phyloP scores from a whole-genome alignment of 208 protist species.

The Novymonas esmeraldas region DNA sequence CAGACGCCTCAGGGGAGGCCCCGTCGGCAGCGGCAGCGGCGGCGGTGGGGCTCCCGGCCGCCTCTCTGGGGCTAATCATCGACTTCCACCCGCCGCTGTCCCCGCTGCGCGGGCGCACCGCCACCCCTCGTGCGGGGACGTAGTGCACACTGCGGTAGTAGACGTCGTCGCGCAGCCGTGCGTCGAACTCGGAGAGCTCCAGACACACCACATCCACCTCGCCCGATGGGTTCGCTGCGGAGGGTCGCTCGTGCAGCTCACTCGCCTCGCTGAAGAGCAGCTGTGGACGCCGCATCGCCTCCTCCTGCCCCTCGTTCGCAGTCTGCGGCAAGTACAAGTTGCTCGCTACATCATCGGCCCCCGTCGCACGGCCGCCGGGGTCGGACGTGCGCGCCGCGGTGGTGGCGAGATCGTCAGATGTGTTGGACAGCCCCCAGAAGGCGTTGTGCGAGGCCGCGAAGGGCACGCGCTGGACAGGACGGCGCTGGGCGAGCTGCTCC shows the following conservation, averaged over 20 bases:
- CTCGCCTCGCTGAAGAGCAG: constrained; percentile 75
- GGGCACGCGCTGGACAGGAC: constrained; percentile 59
- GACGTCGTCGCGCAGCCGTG: constrained; percentile 65
- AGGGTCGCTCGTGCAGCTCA: constrained; percentile 47
- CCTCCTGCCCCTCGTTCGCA: constrained; percentile 45
- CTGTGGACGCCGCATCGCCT: constrained; percentile 70
- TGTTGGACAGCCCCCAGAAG: constrained; percentile 70
- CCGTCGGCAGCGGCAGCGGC: neutral
- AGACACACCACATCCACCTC: constrained; percentile 71
- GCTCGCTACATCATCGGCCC: constrained; percentile 21
- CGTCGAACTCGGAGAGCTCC: constrained; percentile 84
- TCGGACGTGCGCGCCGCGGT: neutral
- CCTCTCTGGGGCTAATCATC: constrained; percentile 15
- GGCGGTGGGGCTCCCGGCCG: neutral
- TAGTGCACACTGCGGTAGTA: constrained; percentile 91
- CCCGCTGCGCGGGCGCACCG: neutral
- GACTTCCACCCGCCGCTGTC: constrained; percentile 6
- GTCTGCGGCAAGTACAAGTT: constrained; percentile 39
- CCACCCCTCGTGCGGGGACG: constrained; percentile 25
- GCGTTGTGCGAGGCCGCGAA: constrained; percentile 70
- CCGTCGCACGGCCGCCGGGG: constrained; percentile 4
- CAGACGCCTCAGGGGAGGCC: too few species aligned
- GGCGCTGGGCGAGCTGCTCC: constrained; percentile 45
- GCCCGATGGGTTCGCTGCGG: constrained; percentile 32
- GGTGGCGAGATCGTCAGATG: too few species aligned